Evolutionary conservation across 164 flowering plant genomes (phyloP).

Genomic region (Nymphaea thermarum): DNA sequence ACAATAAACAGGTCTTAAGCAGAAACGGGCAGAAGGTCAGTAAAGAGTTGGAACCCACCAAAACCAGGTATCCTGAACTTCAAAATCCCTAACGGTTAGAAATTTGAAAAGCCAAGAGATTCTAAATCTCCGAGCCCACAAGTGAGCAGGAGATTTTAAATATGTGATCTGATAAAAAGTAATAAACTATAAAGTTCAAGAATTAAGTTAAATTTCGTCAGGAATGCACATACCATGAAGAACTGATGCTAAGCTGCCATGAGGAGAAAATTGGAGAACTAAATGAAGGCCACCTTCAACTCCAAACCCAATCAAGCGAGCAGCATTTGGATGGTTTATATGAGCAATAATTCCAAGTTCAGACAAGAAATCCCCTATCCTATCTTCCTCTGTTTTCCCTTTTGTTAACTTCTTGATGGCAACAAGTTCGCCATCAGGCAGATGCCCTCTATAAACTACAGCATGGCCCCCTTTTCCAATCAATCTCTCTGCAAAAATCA

Average conservation of each 20-base stretch:
- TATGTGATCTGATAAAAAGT: too few species aligned
- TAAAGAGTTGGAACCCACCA: too few species aligned
- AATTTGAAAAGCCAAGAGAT: too few species aligned
- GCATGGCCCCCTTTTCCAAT: conserved; percentile 93
- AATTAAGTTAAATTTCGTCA: too few species aligned
- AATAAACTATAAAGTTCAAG: too few species aligned
- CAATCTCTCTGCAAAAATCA: conserved; percentile 47
- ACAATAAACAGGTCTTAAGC: too few species aligned
- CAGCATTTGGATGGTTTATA: conserved; percentile 76
- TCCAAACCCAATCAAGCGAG: conserved; percentile 67
- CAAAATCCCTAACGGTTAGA: too few species aligned
- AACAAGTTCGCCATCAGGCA: conserved; percentile 58
- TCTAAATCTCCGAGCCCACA: too few species aligned
- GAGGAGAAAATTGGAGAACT: conserved; percentile 67
- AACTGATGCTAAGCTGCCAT: conserved; percentile 74
- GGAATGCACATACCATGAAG: conserved; percentile 45
- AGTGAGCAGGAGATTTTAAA: too few species aligned
- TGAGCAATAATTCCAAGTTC: conserved; percentile 97
- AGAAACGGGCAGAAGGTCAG: too few species aligned
- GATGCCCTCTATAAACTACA: conserved; percentile 70
- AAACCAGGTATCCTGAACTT: too few species aligned
- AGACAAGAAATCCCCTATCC: conserved; percentile 61
- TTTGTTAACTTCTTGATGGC: conserved; percentile 75
- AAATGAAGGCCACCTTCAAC: conserved; percentile 67
- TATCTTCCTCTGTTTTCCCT: conserved; percentile 45